Conservation (phyloP, 768 basidiomycete genomes). For the Obba rivulosa region DNA sequence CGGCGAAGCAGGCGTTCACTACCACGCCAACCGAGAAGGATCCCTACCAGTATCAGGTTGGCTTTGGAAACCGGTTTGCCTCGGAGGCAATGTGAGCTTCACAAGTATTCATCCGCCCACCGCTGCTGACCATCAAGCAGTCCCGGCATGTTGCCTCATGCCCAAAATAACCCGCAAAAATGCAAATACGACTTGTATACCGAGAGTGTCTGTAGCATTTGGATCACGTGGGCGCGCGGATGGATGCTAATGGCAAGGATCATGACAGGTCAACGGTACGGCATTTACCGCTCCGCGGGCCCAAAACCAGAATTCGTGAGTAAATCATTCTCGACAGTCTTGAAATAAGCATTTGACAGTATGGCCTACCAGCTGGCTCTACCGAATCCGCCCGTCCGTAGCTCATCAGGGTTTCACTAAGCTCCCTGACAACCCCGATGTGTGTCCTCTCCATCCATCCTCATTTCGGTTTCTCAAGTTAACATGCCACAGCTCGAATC, state of each 20-base stretch:
- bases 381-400: constrained; percentile 64
- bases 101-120: not conserved
- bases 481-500: constrained; percentile 45
- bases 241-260: not conserved
- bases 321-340: constrained; percentile 4
- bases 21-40: constrained; percentile 37
- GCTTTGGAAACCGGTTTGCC: constrained; percentile 54
- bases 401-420: constrained; percentile 57
- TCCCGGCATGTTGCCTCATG: constrained; percentile 50
- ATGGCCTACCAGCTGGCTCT: constrained; percentile 43
- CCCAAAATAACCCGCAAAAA: constrained; percentile 59
- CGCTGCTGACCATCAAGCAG: constrained; percentile 22
- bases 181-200: constrained; percentile 59
- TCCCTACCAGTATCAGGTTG: constrained; percentile 53
- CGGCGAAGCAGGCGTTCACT: constrained; percentile 34
- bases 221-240: not conserved
- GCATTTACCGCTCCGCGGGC: constrained; percentile 55
- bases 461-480: not conserved
- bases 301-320: constrained; percentile 48
- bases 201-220: constrained; percentile 41
- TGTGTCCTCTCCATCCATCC: constrained; percentile 23
- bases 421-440: constrained; percentile 54
- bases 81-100: constrained; percentile 47
- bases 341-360: not conserved
- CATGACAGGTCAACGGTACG: constrained; percentile 50